phyloP scores from a whole-genome alignment of 2,329 filamentous ascomycete species.

The Lasiodiplodia hormozganensis region DNA sequence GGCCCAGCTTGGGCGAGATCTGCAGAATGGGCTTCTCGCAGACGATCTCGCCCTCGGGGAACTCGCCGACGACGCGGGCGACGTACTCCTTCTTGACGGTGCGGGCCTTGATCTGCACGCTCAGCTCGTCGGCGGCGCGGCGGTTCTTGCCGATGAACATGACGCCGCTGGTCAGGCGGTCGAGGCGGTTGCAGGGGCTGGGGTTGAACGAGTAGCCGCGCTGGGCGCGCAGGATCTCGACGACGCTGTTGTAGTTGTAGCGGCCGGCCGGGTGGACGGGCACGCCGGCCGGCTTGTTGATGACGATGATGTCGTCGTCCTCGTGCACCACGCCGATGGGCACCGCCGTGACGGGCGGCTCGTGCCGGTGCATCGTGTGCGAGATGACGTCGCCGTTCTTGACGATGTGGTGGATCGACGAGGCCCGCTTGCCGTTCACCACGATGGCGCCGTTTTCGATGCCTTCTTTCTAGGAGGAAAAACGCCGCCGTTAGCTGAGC shows the following conservation, averaged over 20 bases:
- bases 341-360: conserved; percentile 86
- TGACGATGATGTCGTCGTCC: conserved; percentile 90
- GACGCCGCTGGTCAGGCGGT: conserved; percentile 91
- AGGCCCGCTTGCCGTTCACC: conserved; percentile 76
- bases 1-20: conserved; percentile 91
- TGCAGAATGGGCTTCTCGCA: conserved; percentile 93
- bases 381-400: conserved; percentile 91
- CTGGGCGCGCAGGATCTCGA: conserved; percentile 91
- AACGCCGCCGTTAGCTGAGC: background rate
- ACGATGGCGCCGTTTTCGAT: conserved; percentile 81
- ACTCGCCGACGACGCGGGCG: conserved; percentile 86
- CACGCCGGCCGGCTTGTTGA: conserved; percentile 94
- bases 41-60: conserved; percentile 88
- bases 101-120: conserved; percentile 76
- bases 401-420: conserved; percentile 66
- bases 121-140: conserved; percentile 78
- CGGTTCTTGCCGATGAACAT: conserved; percentile 96
- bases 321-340: conserved; percentile 87
- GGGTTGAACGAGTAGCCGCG: conserved; percentile 65
- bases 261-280: conserved; percentile 94
- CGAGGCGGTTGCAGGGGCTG: conserved; percentile 87
- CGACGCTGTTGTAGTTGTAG: conserved; percentile 93
- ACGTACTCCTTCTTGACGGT: conserved; percentile 96
- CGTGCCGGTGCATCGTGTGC: conserved; percentile 93
- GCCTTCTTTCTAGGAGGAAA: conserved; percentile 59